Conservation (phyloP, 2,329 filamentous ascomycete species). For the Endoconidiophora laricicola region DNA sequence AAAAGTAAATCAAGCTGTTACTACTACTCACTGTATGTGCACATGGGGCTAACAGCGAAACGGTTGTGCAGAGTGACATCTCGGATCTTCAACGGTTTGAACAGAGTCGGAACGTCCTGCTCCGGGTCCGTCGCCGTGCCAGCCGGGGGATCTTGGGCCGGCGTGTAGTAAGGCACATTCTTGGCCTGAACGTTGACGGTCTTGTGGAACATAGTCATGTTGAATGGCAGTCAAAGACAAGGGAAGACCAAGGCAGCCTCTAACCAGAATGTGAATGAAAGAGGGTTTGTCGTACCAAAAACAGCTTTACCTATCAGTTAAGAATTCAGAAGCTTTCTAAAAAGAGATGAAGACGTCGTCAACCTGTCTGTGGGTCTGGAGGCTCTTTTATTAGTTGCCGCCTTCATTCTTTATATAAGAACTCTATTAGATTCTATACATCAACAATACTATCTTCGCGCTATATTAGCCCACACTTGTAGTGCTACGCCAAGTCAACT, state of each 20-base stretch:
- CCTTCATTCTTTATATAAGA: too few relatives aligned
- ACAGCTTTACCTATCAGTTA: too few relatives aligned
- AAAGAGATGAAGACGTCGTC: not conserved
- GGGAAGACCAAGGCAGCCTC: not conserved
- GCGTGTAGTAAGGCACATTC: constrained; percentile 36
- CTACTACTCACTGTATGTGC: constrained; percentile 18
- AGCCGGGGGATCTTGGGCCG: constrained; percentile 33
- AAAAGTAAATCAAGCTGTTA: too few relatives aligned
- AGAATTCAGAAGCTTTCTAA: not conserved
- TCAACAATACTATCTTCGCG: too few relatives aligned
- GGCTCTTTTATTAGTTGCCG: too few relatives aligned
- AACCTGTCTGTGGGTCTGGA: too few relatives aligned
- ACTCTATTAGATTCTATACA: too few relatives aligned
- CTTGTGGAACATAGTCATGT: not conserved
- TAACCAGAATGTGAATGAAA: not conserved
- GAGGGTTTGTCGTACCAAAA: not conserved
- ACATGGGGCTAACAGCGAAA: constrained; percentile 44
- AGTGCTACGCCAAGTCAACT: too few relatives aligned
- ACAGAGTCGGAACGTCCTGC: constrained; percentile 32
- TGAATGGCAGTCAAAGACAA: not conserved
- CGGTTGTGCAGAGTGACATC: constrained; percentile 38
- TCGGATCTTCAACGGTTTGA: constrained; percentile 38
- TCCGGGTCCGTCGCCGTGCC: constrained; percentile 24
- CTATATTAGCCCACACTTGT: too few relatives aligned
- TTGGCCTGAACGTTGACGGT: constrained; percentile 18